phyloP scores from a whole-genome alignment of 371 early-diverging fungal genomes.

The Actinomortierella ambigua region DNA sequence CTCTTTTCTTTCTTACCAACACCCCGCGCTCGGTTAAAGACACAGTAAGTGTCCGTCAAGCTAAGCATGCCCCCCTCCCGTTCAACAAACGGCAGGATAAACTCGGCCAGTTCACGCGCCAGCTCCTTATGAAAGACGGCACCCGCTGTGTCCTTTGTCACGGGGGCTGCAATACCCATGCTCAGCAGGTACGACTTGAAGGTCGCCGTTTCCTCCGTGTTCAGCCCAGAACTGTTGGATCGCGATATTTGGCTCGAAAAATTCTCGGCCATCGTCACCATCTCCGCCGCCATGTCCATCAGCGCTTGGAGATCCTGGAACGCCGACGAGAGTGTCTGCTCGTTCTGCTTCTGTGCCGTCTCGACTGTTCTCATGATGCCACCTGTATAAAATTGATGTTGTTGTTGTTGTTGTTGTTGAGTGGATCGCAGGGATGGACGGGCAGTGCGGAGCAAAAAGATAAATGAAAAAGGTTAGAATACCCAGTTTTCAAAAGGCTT shows the following conservation, averaged over 20 bases:
- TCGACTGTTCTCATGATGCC: conserved; percentile 78
- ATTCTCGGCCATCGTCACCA: conserved; percentile 64
- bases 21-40: conserved; percentile 92
- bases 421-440: not conserved
- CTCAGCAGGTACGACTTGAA: conserved; percentile 78
- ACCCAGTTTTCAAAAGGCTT: too few relatives aligned
- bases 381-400: conserved; percentile 44
- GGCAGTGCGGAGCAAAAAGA: not conserved
- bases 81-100: conserved; percentile 66
- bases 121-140: conserved; percentile 85
- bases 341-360: conserved; percentile 62
- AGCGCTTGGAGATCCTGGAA: conserved; percentile 87
- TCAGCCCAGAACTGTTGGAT: conserved; percentile 71
- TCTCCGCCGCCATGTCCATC: conserved; percentile 85
- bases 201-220: conserved; percentile 54
- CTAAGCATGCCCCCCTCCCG: conserved; percentile 75
- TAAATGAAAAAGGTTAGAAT: not conserved
- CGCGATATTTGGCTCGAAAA: conserved; percentile 63
- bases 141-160: conserved; percentile 88
- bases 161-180: conserved; percentile 87
- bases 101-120: conserved; percentile 83
- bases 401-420: conserved; percentile 4
- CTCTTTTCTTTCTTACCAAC: conserved; percentile 72
- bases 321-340: conserved; percentile 75
- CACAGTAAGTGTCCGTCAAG: conserved; percentile 88